Base-by-base conservation (phyloP, 306 rosid genomes). In the Cucumis hystrix region DNA sequence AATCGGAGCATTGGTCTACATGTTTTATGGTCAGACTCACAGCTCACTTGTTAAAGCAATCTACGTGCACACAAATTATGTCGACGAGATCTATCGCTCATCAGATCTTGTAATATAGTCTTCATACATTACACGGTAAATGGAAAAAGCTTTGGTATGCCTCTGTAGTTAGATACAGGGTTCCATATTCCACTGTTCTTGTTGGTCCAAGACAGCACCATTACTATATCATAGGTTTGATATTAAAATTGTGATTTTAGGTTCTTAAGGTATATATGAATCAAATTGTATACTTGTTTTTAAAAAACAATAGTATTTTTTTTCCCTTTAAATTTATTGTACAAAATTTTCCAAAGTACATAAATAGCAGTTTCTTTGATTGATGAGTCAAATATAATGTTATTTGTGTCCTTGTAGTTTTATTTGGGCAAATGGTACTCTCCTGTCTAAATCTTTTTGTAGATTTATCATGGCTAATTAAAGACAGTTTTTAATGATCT, bases 31-130 rank as follows among this genome's bases (percentile, higher is more conserved):
- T n/a, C 88, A 87, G 56, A 80, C 78, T 20, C 93, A 89, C 77
- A 91, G 93, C 82, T 83, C 85, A n/a, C 75, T 89, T 74, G 80
- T 83, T 13, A 85, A 91, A 65, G 91, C 91, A 76, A 77, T 84
- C 37, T 91, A 91, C 77, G 90, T 91, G 39, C 87, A 88, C 60
- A 75, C 86, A 0, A 86, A 85, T 64, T 52, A 68, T 77, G 91
- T 88, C 8, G 51, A 83, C 33, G 89, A 83, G 84, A 84, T 88
- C 61, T 85, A 75, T 70, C 78, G 90, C 2, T 52, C 83, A 64
- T 80, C 85, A 10, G 43, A 70, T 64, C 70, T 76, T 63, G 41
- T 76, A 35, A 69, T 87, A 47, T 87, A 84, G 87, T 65, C 61
- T 49, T 71, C 75, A 23, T 45, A 69, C 75, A 23, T 69, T 1